Percentiles rank a stretch among this genome's conserved stretches.
phyloP scores from a whole-genome alignment of 495 filamentous ascomycete species.

The Penicillium dipodomyicola region DNA sequence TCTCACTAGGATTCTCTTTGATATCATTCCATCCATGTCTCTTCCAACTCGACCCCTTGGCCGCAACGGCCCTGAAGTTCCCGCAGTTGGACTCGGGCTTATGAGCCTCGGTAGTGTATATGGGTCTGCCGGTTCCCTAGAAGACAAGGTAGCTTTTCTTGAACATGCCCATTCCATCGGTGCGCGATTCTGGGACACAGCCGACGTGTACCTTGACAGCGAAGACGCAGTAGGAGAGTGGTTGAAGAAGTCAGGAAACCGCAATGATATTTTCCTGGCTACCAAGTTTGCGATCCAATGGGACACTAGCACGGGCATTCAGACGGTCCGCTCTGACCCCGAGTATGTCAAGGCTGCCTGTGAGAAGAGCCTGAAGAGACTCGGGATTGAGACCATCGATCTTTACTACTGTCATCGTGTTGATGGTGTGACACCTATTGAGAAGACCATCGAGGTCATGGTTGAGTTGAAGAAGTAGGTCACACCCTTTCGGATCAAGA shows the following conservation, averaged over 20 bases:
- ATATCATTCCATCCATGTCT: constrained; percentile 12
- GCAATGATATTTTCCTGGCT: constrained; percentile 55
- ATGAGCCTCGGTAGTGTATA: constrained; percentile 54
- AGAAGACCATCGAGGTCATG: constrained; percentile 63
- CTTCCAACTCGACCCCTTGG: constrained; percentile 43
- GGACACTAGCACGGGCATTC: constrained; percentile 12
- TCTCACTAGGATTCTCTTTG: not conserved
- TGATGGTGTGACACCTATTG: constrained; percentile 45
- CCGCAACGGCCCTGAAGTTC: constrained; percentile 50
- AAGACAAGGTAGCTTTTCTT: constrained; percentile 35
- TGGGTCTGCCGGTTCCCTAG: constrained; percentile 37
- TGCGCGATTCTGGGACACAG: constrained; percentile 57
- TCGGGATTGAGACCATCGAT: constrained; percentile 56
- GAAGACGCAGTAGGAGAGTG: constrained; percentile 56
- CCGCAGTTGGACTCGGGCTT: constrained; percentile 53
- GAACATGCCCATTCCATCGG: constrained; percentile 54
- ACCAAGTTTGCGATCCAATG: constrained; percentile 51
- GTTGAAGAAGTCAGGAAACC: constrained; percentile 52
- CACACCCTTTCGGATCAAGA: not conserved
- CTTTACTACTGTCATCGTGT: constrained; percentile 54
- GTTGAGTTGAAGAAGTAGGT: constrained; percentile 48
- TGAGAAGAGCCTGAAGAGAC: constrained; percentile 50
- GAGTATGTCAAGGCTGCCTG: constrained; percentile 53
- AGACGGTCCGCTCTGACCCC: constrained; percentile 44
- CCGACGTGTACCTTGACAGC: constrained; percentile 46